Conservation (phyloP, 1,284 basidiomycete genomes). For the Leccinum griseonigrum region DNA sequence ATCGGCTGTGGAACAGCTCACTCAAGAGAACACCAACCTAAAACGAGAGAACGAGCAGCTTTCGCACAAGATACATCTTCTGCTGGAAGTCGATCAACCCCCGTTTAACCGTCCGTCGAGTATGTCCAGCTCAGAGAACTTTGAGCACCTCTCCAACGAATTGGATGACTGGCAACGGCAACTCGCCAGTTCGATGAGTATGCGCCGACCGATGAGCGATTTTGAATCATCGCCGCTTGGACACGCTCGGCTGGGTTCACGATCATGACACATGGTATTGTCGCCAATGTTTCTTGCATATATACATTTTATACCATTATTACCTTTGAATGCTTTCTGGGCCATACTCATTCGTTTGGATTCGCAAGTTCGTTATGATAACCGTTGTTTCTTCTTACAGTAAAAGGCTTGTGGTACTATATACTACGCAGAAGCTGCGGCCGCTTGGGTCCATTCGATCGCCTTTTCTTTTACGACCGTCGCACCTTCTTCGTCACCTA, state of each 20-base stretch:
- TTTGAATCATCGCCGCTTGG: constrained; percentile 55
- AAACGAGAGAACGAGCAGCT: constrained; percentile 83
- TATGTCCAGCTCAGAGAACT: constrained; percentile 81
- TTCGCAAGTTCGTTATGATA: constrained; percentile 43
- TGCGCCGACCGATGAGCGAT: constrained; percentile 66
- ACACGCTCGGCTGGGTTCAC: constrained; percentile 61
- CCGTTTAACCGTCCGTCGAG: constrained; percentile 67
- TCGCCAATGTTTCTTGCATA: constrained; percentile 35
- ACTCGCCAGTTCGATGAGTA: constrained; percentile 71
- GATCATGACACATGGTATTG: constrained; percentile 52
- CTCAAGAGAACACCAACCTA: constrained; percentile 72
- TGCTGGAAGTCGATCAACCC: constrained; percentile 82
- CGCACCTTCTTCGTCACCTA: constrained; percentile 87
- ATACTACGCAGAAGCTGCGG: constrained; percentile 36
- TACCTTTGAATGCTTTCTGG: constrained; percentile 32
- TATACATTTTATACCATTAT: constrained; percentile 55
- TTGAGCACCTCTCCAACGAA: constrained; percentile 73
- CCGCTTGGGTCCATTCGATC: constrained; percentile 79
- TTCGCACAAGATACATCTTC: constrained; percentile 80
- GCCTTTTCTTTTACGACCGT: constrained; percentile 84
- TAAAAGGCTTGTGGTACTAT: constrained; percentile 17
- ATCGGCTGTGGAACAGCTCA: constrained; percentile 70
- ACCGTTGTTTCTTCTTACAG: constrained; percentile 34
- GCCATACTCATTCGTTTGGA: constrained; percentile 51
- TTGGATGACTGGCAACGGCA: constrained; percentile 82